A percentile compares a stretch with the other conserved stretches of the same genome.
Conservation (phyloP, 2,329 filamentous ascomycete species). For the Epichloe glyceriae region DNA sequence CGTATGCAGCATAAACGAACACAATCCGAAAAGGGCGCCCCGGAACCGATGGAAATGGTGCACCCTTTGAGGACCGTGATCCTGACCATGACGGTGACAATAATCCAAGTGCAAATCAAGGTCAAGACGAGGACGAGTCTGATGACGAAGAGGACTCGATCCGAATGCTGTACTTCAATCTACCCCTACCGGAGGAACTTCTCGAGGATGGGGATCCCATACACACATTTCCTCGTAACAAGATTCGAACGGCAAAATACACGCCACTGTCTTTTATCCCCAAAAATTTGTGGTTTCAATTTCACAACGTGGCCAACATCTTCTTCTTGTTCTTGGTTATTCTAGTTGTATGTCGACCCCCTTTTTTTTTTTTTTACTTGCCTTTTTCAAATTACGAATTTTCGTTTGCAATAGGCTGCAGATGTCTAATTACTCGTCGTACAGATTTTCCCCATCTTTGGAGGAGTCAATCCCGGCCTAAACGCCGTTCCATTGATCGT, state of each 20-base stretch:
- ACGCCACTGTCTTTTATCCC: slow-evolving; percentile 89
- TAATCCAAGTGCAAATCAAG: slow-evolving; percentile 19
- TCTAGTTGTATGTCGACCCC: slow-evolving; percentile 56
- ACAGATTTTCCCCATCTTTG: slow-evolving; percentile 94
- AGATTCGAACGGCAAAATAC: slow-evolving; percentile 96
- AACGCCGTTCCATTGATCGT: slow-evolving; percentile 87
- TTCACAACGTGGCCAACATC: slow-evolving; percentile 96
- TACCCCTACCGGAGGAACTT: slow-evolving; percentile 60
- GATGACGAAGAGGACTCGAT: slow-evolving; percentile 27
- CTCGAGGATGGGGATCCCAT: slow-evolving; percentile 65
- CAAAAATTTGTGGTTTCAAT: slow-evolving; percentile 95
- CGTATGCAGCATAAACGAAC: slow-evolving; percentile 54
- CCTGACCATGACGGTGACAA: slow-evolving; percentile 14
- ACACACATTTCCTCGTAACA: slow-evolving; percentile 70
- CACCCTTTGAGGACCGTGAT: slow-evolving; percentile 17
- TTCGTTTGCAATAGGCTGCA: not conserved
- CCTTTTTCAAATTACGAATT: not conserved
- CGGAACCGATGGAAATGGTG: slow-evolving; percentile 19
- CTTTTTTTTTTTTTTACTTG: not conserved
- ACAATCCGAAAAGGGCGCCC: slow-evolving; percentile 56
- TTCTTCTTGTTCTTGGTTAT: slow-evolving; percentile 98
- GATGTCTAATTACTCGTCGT: slow-evolving; percentile 4
- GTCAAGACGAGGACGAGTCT: slow-evolving; percentile 24
- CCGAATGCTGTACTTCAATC: slow-evolving; percentile 72
- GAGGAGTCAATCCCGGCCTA: slow-evolving; percentile 76